Evolutionary conservation across 2,329 filamentous ascomycete species (phyloP), one percentile per base, ranked within the genome.

Genomic region (Triangularia setosa): DNA sequence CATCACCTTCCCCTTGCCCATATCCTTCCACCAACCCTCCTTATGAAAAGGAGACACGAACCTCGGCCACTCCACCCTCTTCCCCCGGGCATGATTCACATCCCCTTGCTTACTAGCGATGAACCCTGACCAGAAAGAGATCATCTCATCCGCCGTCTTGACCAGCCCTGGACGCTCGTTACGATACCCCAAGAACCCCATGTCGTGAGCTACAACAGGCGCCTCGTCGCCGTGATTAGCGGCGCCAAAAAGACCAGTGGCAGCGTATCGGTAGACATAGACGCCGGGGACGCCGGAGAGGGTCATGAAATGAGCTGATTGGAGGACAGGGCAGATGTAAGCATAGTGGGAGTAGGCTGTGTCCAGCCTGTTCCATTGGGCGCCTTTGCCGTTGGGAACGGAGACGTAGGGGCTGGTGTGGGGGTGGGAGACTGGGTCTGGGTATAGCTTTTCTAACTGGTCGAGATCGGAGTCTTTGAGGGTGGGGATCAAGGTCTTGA

Each of bases 341-440:
- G 85, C 87, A 70, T 86, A 89, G 70, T 89, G 83, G 0, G 80
- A 83, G 72, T 90, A 90, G 0, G 84, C 85, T 9, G 84, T 83
- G 69, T 86, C 83, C 2, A 87, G 75, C 1, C 87, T 80, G 59
- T 79, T 79, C 76, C 83, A 89, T 72, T 88, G 84, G 4, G 76
- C 67, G 1, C 85, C 85, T n/a, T 81, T 75, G 28, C 76, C 75
- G 9, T 72, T 25, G 24, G 76, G 69, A 66, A 77, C 64, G 64
- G 72, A 70, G 0, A 72, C 68, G 65, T 78, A 70, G n/a, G 30
- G 78, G 65, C 60, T 67, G 30, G 21, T 23, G 6, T 60, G n/a
- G 52, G 68, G 62, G 58, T 64, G 62, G 1, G 74, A 75, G 16
- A 75, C 77, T 0, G 87, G 85, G 65, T 88, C 84, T 0, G 88